Base-by-base conservation (phyloP, 2,329 filamentous ascomycete genomes). In the Pyricularia pennisetigena region DNA sequence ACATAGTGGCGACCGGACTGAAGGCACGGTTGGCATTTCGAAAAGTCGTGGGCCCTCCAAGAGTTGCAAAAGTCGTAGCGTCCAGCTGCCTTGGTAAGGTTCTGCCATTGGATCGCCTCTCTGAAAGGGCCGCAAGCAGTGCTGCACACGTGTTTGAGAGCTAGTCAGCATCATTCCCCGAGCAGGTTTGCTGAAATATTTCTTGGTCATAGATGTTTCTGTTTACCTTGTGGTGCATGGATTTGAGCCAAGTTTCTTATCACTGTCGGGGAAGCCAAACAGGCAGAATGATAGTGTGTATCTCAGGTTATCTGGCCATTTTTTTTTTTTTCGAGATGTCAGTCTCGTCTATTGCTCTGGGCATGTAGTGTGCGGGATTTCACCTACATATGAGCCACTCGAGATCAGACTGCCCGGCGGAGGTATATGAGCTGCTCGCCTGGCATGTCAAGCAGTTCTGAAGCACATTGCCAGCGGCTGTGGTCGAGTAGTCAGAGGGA, bases 261-360 rank as follows among this genome's bases (percentile, higher is more conserved):
- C 72, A 68, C 84, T 82, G 32, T 79, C 76, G 0, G 82, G 82
- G 6, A 76, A 74, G 2, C 83, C 83, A 69, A 81, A 89, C 0
- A 89, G 72, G 72, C 87, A 90, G 72, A 82, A 82, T 1, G 83
- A 83, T 1, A 83, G 71, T 6, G 85, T 80, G 72, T 82, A 88
- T 73, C 87, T 81, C 67, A 88, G 71, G 71, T 89, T 89, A 71
- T 88, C 86, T 88, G 57, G 1, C 10, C 23, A 35, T 29, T 41
- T 3, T 62, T 61, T 61, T 29, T 41, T 3, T 62, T 61, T 61
- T 16, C 3, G 23, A 61, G 57, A 2, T 26, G 12, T 61, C 24
- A 61, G 23, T 57, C 57, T 24, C 57, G n/a, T n/a, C 16, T 54
- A 54, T 54, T 54, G 41, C 5, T n/a, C 6, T n/a, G 20, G 41